A percentile compares a stretch with the other conserved stretches of the same genome.
These are phyloP conservation scores for Xanthoconium stramineum DNA, from an alignment of 768 basidiomycete species.

Conservation along the genomic window DNA sequence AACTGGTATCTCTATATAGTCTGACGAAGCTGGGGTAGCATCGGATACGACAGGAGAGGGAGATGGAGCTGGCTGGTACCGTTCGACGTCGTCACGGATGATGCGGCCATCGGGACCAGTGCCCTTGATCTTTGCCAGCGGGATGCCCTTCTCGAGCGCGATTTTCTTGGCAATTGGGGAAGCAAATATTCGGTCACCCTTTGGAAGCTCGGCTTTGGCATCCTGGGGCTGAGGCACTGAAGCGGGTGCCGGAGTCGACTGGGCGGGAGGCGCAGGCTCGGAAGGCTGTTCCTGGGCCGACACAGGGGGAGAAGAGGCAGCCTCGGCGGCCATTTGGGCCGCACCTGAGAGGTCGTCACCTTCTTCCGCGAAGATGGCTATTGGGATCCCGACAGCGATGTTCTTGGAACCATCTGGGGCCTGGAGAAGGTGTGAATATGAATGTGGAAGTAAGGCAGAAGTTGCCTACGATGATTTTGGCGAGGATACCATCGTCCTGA, in stretches of 20 bases:
- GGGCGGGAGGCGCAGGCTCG: constrained; percentile 41
- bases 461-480: constrained; percentile 87
- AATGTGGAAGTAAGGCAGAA: background rate
- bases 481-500: constrained; percentile 94
- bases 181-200: constrained; percentile 87
- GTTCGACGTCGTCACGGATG: constrained; percentile 91
- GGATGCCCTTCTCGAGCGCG: constrained; percentile 90
- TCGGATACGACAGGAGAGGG: constrained; percentile 42
- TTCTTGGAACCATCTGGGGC: constrained; percentile 81
- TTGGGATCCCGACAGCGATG: constrained; percentile 80
- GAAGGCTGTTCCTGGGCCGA: constrained; percentile 37
- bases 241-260: constrained; percentile 34
- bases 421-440: constrained; percentile 38
- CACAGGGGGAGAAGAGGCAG: constrained; percentile 39
- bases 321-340: constrained; percentile 65
- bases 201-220: constrained; percentile 53
- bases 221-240: constrained; percentile 36
- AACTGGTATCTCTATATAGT: constrained; percentile 87
- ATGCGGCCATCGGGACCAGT: constrained; percentile 93
- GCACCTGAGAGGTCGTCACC: constrained; percentile 92
- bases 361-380: constrained; percentile 91
- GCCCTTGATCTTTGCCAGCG: constrained; percentile 86
- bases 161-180: constrained; percentile 96
- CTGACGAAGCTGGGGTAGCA: constrained; percentile 50
- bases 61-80: constrained; percentile 60